Percentiles rank a stretch among this genome's conserved stretches.
Evolutionary conservation across 140 eudicot species (phyloP).

Genomic region (Senecio squalidus): DNA sequence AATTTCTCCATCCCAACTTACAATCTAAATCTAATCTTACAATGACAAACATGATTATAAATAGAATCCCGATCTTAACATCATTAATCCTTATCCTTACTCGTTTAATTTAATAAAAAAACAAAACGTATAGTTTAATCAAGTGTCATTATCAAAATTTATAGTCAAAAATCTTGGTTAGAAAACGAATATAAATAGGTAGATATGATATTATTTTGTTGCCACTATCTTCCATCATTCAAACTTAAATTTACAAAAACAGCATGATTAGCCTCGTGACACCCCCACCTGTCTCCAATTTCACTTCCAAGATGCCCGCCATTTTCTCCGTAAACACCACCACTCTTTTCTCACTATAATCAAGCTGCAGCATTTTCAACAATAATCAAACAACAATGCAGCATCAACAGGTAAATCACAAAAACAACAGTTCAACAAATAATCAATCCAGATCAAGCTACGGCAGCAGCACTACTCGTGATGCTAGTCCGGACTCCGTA

Average conservation of each 20-base stretch:
- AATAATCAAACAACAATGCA: conserved; percentile 31
- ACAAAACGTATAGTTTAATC: neutral
- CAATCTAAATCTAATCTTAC: no score
- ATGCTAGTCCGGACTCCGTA: conserved; percentile 77
- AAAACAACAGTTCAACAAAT: conserved; percentile 25
- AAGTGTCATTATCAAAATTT: conserved; percentile 9
- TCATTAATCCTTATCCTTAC: no score
- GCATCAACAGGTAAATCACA: conserved; percentile 26
- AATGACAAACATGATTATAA: no score
- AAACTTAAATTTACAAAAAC: conserved; percentile 15
- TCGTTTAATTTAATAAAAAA: neutral
- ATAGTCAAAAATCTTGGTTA: conserved; percentile 17
- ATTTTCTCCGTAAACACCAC: conserved; percentile 27
- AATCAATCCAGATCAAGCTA: conserved; percentile 24
- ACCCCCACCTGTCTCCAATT: conserved; percentile 9
- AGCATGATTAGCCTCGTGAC: conserved; percentile 27
- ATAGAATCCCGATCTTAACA: no score
- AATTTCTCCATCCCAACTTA: no score
- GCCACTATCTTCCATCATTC: conserved; percentile 14
- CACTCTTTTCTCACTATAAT: neutral
- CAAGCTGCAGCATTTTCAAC: neutral
- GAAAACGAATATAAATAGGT: conserved; percentile 8
- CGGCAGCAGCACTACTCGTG: conserved; percentile 35
- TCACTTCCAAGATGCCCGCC: conserved; percentile 34
- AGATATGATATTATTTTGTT: neutral